Base-by-base conservation (phyloP, 2,329 filamentous ascomycete genomes). In the Fusarium transvaalense region DNA sequence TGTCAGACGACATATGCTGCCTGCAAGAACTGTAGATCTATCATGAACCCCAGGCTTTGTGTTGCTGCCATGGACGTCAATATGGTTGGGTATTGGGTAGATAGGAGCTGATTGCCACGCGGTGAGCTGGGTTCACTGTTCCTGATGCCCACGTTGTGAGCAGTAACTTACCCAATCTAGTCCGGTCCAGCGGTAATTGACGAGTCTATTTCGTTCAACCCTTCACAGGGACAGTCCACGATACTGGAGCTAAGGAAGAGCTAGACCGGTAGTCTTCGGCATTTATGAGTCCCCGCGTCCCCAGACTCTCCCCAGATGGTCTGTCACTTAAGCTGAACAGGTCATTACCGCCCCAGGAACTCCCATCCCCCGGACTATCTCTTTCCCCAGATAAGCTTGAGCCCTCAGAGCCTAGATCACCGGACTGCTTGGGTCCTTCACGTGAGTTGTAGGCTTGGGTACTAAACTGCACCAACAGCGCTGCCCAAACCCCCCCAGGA, bases 1-100 rank as follows among this genome's bases (percentile, higher is more conserved):
- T 53, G 51, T 41, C 52, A 54, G 46, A 42, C 31, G 41, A 46
- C n/a, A 14, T 34, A 35, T 63, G 53, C 45, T 54, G n/a, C 17
- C 41, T 65, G 61, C 41, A 55, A n/a, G 47, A 38, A 27, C 32
- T 38, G 57, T n/a, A 69, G 66, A 67, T 70, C 66, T 70, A 21
- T 17, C 9, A 9, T 19, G 54, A 52, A 52, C 67, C 60, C 56
- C 66, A 61, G 63, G 70, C 51, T 68, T 59, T 21, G n/a, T 19
- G 27, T 35, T 42, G 60, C 51, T 53, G 29, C 43, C 32, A 55
- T 35, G 50, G 45, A 53, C 54, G 21, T 46, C 43, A 55, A 34
- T 12, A 48, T 42, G 32, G 56, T 41, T 66, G 39, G 47, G 46
- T 14, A 48, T 15, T 69, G 45, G 45, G 32, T 46, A 58, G 41